Conservation (phyloP, 768 basidiomycete genomes). For the Chalciporus chontae region DNA sequence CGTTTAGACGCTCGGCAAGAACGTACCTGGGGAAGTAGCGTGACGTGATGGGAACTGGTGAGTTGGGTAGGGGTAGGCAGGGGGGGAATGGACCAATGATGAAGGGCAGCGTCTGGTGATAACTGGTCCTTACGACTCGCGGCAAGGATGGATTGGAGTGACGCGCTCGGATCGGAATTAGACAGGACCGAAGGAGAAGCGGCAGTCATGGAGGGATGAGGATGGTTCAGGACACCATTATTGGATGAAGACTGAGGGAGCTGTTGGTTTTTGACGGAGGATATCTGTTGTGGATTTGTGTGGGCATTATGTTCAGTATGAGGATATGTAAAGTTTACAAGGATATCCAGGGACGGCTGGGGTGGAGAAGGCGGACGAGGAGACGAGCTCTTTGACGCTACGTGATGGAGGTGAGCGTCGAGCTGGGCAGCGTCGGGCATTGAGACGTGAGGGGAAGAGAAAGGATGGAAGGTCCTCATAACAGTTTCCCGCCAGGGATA, state of each 20-base stretch:
- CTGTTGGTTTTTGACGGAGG: constrained; percentile 23
- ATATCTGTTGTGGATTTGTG: constrained; percentile 33
- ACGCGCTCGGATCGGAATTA: constrained; percentile 38
- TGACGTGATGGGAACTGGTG: constrained; percentile 24
- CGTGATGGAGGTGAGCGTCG: constrained; percentile 30
- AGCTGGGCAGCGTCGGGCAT: constrained; percentile 39
- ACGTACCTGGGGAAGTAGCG: constrained; percentile 40
- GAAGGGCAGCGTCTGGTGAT: constrained; percentile 27
- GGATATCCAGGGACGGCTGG: constrained; percentile 39
- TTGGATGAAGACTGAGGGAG: constrained; percentile 16
- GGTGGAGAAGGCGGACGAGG: constrained; percentile 44
- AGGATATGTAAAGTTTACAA: constrained; percentile 31
- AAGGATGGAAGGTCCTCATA: constrained; percentile 44
- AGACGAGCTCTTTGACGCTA: constrained; percentile 39
- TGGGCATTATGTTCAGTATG: constrained; percentile 28
- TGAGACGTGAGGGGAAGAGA: constrained; percentile 39
- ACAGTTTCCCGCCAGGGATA: constrained; percentile 40
- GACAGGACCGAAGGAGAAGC: constrained; percentile 33
- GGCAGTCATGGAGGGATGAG: constrained; percentile 30
- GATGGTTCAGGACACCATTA: constrained; percentile 26
- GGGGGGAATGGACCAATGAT: constrained; percentile 37
- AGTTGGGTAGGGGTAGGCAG: constrained; percentile 29
- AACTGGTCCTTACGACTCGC: constrained; percentile 32
- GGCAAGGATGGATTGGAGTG: constrained; percentile 38
- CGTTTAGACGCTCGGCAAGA: constrained; percentile 27